phyloP scores from a whole-genome alignment of 208 protist genomes.

The Trypanosoma caninum region DNA sequence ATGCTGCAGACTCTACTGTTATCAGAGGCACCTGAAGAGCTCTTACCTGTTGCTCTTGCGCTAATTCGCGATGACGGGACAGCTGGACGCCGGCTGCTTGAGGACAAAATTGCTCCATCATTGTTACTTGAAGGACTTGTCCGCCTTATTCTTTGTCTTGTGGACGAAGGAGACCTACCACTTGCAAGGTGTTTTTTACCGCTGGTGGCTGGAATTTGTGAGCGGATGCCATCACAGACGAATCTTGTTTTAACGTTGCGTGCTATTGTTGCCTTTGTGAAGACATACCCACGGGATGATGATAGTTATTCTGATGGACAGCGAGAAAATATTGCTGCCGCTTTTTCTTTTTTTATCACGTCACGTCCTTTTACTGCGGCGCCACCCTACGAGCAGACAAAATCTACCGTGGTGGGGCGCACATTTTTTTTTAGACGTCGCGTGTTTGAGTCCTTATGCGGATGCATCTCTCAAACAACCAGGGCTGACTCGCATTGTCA shows the following conservation, averaged over 20 bases:
- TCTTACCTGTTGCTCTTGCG: constrained; percentile 34
- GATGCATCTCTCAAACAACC: background rate
- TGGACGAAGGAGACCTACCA: constrained; percentile 45
- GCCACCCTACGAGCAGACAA: constrained; percentile 14
- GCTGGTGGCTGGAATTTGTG: constrained; percentile 30
- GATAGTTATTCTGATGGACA: constrained; percentile 3
- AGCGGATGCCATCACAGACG: constrained; percentile 29
- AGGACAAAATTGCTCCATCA: constrained; percentile 33
- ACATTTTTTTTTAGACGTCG: constrained; percentile 16
- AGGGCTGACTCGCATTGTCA: background rate
- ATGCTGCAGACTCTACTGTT: constrained; percentile 27
- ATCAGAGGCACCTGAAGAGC: constrained; percentile 12
- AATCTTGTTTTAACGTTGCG: constrained; percentile 28
- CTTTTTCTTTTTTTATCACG: background rate
- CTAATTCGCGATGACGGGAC: constrained; percentile 24
- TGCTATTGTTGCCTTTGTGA: constrained; percentile 31
- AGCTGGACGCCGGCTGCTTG: constrained; percentile 29
- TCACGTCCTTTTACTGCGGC: background rate
- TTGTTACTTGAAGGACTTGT: constrained; percentile 33
- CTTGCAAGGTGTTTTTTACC: constrained; percentile 53
- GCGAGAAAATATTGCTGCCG: constrained; percentile 1
- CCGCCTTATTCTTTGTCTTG: constrained; percentile 20
- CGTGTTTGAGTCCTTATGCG: constrained; percentile 9
- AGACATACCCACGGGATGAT: constrained; percentile 13
- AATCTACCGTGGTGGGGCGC: constrained; percentile 3